Evolutionary conservation across 257 asterid species (phyloP).

Genomic region (Gardenia jasminoides): DNA sequence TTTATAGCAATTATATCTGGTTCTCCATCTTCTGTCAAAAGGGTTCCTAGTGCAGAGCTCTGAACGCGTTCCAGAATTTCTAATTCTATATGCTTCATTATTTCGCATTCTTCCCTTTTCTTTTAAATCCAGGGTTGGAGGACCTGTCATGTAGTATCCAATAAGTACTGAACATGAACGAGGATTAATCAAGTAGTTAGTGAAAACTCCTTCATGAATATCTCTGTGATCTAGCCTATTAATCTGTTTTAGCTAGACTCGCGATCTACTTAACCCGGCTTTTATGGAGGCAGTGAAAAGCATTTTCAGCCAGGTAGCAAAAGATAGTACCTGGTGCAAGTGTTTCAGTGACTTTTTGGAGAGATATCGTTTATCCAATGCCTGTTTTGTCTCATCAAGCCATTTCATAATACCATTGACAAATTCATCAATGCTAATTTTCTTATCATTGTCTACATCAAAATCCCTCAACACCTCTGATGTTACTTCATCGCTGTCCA

Average conservation of each 20-base stretch:
- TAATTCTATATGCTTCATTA: slow-evolving; percentile 38
- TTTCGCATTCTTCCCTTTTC: slow-evolving; percentile 58
- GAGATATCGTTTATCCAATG: slow-evolving; percentile 43
- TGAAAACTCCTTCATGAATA: neutral
- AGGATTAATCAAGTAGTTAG: neutral
- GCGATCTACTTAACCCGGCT: neutral
- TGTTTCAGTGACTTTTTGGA: slow-evolving; percentile 48
- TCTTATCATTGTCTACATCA: slow-evolving; percentile 42
- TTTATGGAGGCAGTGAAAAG: neutral
- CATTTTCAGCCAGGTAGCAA: neutral
- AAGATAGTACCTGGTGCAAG: slow-evolving; percentile 35
- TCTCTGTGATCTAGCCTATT: neutral
- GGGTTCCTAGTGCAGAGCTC: slow-evolving; percentile 35
- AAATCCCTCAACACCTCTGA: slow-evolving; percentile 43
- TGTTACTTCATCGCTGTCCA: slow-evolving; percentile 33
- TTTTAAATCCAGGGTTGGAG: slow-evolving; percentile 55
- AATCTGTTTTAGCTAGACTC: neutral
- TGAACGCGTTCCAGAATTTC: slow-evolving; percentile 37
- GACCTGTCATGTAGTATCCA: slow-evolving; percentile 28
- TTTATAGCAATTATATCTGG: slow-evolving; percentile 49
- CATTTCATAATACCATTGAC: slow-evolving; percentile 48
- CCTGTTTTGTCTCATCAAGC: slow-evolving; percentile 57
- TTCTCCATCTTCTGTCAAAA: slow-evolving; percentile 40
- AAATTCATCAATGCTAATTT: slow-evolving; percentile 54
- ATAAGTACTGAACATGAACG: neutral